Evolutionary conservation across 768 basidiomycete species (phyloP).

Genomic region (Favolaschia claudopus): DNA sequence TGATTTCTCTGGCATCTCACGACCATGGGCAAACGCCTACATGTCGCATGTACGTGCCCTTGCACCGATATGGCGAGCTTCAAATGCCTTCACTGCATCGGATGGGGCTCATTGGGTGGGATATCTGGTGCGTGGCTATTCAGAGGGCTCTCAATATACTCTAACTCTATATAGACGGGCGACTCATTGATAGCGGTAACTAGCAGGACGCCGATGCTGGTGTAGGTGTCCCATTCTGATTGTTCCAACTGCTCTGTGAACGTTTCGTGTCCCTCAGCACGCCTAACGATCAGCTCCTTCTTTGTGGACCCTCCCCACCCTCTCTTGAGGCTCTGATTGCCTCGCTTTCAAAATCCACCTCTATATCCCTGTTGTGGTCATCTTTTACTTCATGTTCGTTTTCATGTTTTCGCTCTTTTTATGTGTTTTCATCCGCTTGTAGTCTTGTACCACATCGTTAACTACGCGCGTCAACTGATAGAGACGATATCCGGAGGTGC

Average conservation of each 20-base stretch:
- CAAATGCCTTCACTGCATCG: not conserved
- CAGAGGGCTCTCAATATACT: no score
- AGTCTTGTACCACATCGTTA: slow-evolving; percentile 6
- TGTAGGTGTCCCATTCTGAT: not conserved
- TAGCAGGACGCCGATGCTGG: slow-evolving; percentile 1
- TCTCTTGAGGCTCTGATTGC: not conserved
- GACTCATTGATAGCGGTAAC: not conserved
- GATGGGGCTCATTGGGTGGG: not conserved
- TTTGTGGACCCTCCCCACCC: not conserved
- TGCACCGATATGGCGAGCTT: not conserved
- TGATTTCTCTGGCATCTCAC: not conserved
- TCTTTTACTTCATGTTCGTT: not conserved
- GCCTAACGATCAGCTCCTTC: slow-evolving; percentile 1
- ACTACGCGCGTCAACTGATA: not conserved
- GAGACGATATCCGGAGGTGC: slow-evolving; percentile 10
- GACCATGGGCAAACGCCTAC: slow-evolving; percentile 17
- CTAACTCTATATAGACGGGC: not conserved
- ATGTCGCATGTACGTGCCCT: slow-evolving; percentile 10
- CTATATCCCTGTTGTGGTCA: not conserved
- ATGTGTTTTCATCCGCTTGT: not conserved
- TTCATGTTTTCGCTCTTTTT: not conserved
- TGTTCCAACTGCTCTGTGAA: no score
- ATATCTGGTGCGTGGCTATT: not conserved
- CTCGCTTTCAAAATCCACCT: not conserved
- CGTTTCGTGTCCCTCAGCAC: not conserved